Conservation (phyloP, 2,329 filamentous ascomycete genomes). For the Exophiala spinifera region DNA sequence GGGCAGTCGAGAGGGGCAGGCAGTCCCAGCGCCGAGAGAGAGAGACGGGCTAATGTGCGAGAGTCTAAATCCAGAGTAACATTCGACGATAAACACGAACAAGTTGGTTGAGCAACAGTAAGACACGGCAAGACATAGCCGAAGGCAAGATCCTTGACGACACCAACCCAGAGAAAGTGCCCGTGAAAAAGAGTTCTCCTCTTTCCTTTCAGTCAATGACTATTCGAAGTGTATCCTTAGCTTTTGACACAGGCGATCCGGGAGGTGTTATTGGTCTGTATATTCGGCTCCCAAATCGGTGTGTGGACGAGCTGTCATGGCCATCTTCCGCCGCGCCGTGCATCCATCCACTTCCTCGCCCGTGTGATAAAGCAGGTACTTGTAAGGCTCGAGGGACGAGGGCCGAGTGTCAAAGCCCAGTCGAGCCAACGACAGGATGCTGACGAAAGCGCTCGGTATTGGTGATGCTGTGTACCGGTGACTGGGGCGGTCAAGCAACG, state of each 20-base stretch:
- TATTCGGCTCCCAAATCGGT: too few relatives aligned
- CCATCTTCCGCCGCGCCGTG: too few relatives aligned
- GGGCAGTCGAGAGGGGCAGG: background rate
- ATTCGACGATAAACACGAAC: background rate
- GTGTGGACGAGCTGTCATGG: too few relatives aligned
- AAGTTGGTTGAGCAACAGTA: background rate
- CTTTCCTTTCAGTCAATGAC: background rate
- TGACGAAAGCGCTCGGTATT: background rate
- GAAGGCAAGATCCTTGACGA: conserved; percentile 21
- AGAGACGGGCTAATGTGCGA: background rate
- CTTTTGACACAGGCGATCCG: too few relatives aligned
- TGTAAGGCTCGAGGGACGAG: too few relatives aligned
- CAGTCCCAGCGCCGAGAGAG: conserved; percentile 2
- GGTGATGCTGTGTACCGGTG: background rate
- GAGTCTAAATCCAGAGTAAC: background rate
- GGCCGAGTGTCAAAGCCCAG: too few relatives aligned
- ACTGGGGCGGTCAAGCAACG: background rate
- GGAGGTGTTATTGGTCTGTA: too few relatives aligned
- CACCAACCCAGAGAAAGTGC: conserved; percentile 2
- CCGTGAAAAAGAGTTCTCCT: background rate
- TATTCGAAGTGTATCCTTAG: background rate
- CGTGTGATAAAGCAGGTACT: too few relatives aligned
- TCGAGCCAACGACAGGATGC: background rate
- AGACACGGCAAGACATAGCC: conserved; percentile 7
- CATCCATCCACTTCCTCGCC: too few relatives aligned